phyloP scores from a whole-genome alignment of 1,139 yeast genomes.

The Lodderomyces orthopsilosis region DNA sequence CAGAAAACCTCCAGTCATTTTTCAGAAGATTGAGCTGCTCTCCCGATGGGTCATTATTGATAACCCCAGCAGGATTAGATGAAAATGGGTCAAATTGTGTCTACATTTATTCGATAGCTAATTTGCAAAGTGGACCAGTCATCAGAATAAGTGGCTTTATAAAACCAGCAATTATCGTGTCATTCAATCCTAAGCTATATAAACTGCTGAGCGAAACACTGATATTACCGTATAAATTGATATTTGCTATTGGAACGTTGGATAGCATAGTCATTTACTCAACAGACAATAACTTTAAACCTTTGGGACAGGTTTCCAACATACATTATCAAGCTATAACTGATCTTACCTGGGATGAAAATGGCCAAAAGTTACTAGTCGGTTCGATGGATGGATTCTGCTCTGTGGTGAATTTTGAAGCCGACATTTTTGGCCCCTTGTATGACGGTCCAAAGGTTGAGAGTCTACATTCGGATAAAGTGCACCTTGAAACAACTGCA shows the following conservation, averaged over 20 bases:
- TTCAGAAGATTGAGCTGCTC: conserved; percentile 83
- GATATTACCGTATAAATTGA: conserved; percentile 65
- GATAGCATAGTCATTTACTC: conserved; percentile 84
- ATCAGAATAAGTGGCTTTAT: conserved; percentile 75
- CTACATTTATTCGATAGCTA: conserved; percentile 69
- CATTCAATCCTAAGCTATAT: conserved; percentile 71
- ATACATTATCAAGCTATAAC: conserved; percentile 87
- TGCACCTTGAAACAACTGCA: not conserved
- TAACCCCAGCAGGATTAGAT: conserved; percentile 78
- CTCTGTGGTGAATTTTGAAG: conserved; percentile 57
- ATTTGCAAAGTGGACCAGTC: conserved; percentile 66
- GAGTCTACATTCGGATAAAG: not conserved
- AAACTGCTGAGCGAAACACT: conserved; percentile 19
- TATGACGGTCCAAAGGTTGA: conserved; percentile 7
- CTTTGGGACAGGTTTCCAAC: conserved; percentile 73
- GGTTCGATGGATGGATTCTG: conserved; percentile 97
- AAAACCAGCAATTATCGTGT: conserved; percentile 80
- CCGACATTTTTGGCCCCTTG: conserved; percentile 50
- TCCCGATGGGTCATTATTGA: conserved; percentile 80
- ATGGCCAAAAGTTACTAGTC: conserved; percentile 68
- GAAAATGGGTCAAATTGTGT: conserved; percentile 43
- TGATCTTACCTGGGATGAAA: conserved; percentile 79
- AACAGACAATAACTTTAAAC: conserved; percentile 57
- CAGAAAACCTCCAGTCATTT: conserved; percentile 85
- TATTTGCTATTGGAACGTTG: conserved; percentile 92